Conservation (phyloP, 148 eudicot species). For the Agrostemma githago region DNA sequence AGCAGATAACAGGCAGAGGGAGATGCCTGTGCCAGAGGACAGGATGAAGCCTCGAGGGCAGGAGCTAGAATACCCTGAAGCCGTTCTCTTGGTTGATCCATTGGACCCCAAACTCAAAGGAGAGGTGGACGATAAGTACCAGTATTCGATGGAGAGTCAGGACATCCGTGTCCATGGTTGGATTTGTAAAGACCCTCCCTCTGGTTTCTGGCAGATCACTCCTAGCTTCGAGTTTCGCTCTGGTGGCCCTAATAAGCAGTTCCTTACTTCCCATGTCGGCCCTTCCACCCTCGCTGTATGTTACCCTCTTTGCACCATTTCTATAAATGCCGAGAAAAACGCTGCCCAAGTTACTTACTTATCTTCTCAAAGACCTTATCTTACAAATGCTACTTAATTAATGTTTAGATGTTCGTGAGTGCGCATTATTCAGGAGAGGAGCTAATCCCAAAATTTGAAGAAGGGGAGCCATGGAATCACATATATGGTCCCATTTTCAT, state of each 20-base stretch:
- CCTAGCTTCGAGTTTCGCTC: constrained; percentile 72
- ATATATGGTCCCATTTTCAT: constrained; percentile 56
- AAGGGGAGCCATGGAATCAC: constrained; percentile 57
- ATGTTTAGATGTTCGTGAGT: constrained; percentile 51
- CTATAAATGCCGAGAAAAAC: no score
- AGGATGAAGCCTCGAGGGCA: constrained; percentile 32
- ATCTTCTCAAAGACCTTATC: no score
- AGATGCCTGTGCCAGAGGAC: constrained; percentile 54
- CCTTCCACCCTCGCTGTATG: constrained; percentile 68
- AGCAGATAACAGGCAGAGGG: constrained; percentile 41
- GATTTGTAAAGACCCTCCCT: constrained; percentile 38
- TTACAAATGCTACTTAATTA: no score
- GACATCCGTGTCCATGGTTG: constrained; percentile 71
- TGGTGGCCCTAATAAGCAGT: constrained; percentile 72
- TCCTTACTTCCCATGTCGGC: constrained; percentile 78
- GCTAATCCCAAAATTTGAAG: constrained; percentile 38
- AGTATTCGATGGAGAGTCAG: constrained; percentile 59
- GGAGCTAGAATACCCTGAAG: constrained; percentile 46
- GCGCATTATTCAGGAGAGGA: constrained; percentile 54
- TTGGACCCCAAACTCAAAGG: constrained; percentile 38
- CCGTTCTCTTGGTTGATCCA: constrained; percentile 39
- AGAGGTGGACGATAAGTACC: constrained; percentile 85
- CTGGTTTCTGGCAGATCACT: constrained; percentile 83
- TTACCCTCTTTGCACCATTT: no score
- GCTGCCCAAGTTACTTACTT: no score